Evolutionary conservation across 73 alveolate genomes (phyloP).

Genomic region (Tetrahymena elliotti): DNA sequence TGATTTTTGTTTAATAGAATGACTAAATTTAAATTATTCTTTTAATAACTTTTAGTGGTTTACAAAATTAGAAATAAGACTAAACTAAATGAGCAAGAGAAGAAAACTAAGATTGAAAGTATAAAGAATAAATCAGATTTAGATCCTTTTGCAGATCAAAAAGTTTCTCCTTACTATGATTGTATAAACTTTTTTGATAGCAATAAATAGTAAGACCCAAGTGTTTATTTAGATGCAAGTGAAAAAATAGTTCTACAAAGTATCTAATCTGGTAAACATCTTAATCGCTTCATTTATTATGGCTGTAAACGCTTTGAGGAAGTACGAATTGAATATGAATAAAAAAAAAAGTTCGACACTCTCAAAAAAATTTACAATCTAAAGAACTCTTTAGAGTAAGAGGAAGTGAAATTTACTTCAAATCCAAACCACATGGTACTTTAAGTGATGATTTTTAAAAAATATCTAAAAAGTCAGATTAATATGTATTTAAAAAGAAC

Average conservation of each 20-base stretch:
- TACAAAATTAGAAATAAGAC: neutral
- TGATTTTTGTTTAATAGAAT: neutral
- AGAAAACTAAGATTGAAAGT: neutral
- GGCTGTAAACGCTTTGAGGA: neutral
- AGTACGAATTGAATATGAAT: neutral
- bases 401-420: neutral
- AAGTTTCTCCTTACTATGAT: neutral
- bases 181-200: neutral
- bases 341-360: neutral
- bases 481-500: neutral
- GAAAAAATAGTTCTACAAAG: neutral
- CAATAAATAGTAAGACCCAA: neutral
- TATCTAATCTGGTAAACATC: neutral
- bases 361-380: neutral
- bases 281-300: neutral
- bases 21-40: neutral
- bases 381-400: neutral
- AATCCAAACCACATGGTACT: neutral
- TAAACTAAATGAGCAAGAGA: neutral
- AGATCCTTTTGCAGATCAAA: neutral
- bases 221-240: neutral
- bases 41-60: neutral
- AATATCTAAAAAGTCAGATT: neutral
- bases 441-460: neutral
- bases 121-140: neutral